Base-by-base conservation (phyloP, 78 protist species). In the Polysphondylium violaceum region DNA sequence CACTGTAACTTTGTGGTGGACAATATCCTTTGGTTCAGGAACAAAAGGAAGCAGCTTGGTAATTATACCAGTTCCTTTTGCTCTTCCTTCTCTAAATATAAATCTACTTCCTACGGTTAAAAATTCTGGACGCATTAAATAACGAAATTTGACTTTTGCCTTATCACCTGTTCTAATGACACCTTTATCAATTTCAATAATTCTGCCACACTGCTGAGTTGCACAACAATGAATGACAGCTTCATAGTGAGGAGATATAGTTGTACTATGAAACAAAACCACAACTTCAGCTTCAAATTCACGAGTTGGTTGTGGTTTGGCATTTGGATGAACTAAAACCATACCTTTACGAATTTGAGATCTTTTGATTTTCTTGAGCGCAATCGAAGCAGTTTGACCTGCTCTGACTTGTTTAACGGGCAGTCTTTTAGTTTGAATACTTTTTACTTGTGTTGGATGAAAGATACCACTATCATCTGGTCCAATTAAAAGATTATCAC, bases 101-200 rank as follows among this genome's bases (percentile, higher is more conserved):
- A 98, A 56, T 19, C 90, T 55, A 14, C 38, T 55, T 1, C 97
- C 98, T 17, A 76, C 75, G 16, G 41, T 47, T 8, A 98, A 25
- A 79, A 67, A 97, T 79, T 98, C 98, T 12, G 98, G 98, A 44
- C 96, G 58, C 60, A 67, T 73, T 29, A 95, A n/a, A 87, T 95
- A 97, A 41, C 96, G 69, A 68, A 97, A 94, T 38, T 67, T 38
- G 9, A 96, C 97, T 7, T n/a, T 56, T 1, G 98, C 93, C 29
- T 68, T 61, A 68, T 97, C 98, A 56, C 98, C 99, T 2, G 99
- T 98, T n/a, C 99, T 94, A n/a, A 98, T 61, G 58, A 68, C 17
- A 21, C 83, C 97, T 33, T 55, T 87, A 64, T 94, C 95, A 58
- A 94, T 55, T 29, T 33, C 50, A 11, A 88, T 29, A 12, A 89